Evolutionary conservation across 306 rosid species (phyloP), one percentile per base, ranked within the genome.

Genomic region (Cajanus cajan): DNA sequence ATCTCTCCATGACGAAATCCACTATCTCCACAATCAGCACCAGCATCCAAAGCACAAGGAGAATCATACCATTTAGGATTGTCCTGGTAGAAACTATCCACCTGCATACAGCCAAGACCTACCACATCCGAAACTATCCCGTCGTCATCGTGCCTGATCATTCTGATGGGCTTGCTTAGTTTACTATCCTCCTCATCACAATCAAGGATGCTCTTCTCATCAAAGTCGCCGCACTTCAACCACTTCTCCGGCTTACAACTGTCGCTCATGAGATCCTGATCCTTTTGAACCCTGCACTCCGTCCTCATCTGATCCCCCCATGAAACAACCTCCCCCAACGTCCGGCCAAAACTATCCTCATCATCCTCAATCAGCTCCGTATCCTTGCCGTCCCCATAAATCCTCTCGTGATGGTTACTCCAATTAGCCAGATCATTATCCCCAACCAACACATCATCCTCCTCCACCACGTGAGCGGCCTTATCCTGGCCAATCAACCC

Each of bases 381-480:
- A 13, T 91, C 99, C 87, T 95, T 91, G 28, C 89, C 92, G 81
- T 92, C 90, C 71, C 85, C 99, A 64, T 90, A 95, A 74, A 95
- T 81, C 64, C 87, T 87, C 1, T 90, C 97, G 36, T 90, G 98
- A 78, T 91, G 94, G 57, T 81, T 86, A 82, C 89, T 86, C 99
- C 99, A 96, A 71, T 93, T 97, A n/a, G 91, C 96, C 88, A 95
- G 87, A 86, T 95, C 99, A 78, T 90, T 92, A 58, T 95, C 98
- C 68, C 88, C 99, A 71, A 90, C 97, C 86, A 93, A 87, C 55
- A 96, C 89, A 78, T 93, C 98, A 65, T 89, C 96, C 6, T 89
- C 96, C 6, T 92, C 97, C 39, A 86, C 96, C 7, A 82, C 57
- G 64, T 83, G 92, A 2, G 86, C 84, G 85, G 88, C 86, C 89